Evolutionary conservation across 441 rosid genomes (phyloP).

Genomic region (Eutrema salsugineum): DNA sequence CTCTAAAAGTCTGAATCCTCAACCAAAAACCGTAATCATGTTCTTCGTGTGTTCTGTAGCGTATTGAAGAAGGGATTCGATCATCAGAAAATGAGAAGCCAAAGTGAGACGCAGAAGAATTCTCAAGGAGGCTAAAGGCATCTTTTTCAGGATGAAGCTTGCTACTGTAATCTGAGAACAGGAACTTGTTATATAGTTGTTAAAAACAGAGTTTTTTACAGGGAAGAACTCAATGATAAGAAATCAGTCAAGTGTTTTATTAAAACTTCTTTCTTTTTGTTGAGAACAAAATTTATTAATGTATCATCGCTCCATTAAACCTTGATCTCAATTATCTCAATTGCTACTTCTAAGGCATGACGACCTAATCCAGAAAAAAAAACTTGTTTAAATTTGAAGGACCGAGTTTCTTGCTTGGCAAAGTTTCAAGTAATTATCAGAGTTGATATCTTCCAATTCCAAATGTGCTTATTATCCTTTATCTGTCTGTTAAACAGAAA

Average conservation of each 20-base stretch:
- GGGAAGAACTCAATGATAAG: neutral
- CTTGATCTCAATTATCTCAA: neutral
- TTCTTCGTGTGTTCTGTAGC: constrained; percentile 2
- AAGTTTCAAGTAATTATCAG: too few relatives aligned
- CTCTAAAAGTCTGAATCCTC: neutral
- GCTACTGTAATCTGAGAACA: constrained; percentile 2
- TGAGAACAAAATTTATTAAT: neutral
- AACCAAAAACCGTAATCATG: neutral
- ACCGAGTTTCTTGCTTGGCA: neutral
- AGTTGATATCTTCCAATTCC: too few relatives aligned
- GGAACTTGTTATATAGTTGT: neutral
- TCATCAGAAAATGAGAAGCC: constrained; percentile 21
- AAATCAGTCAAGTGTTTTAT: neutral
- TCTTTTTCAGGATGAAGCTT: neutral
- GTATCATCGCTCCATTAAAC: neutral
- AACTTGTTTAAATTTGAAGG: neutral
- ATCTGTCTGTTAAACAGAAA: too few relatives aligned
- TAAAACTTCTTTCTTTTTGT: neutral
- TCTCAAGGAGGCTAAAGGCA: neutral
- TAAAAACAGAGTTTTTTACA: neutral
- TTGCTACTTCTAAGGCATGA: neutral
- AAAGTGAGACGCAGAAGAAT: neutral
- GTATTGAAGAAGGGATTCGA: constrained; percentile 35
- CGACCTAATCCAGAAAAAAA: neutral
- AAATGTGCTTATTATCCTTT: too few relatives aligned